Conservation (phyloP, 1,284 basidiomycete species). For the Cutaneotrichosporon cutaneum region DNA sequence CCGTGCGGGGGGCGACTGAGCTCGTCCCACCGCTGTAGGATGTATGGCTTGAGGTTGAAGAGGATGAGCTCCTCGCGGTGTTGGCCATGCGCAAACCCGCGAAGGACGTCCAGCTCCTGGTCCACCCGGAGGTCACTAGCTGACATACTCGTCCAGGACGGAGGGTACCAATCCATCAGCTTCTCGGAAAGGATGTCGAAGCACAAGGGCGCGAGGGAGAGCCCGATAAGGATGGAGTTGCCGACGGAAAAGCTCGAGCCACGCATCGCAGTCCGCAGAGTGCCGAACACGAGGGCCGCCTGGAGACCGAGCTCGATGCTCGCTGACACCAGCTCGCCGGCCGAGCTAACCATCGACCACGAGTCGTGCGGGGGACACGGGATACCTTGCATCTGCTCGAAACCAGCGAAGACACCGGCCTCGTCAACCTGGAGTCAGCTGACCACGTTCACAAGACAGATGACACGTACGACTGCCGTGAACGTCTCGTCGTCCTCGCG, state of each 20-base stretch:
- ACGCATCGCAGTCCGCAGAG: conserved; percentile 55
- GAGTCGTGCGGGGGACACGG: conserved; percentile 13
- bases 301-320: conserved; percentile 43
- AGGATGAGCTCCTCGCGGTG: conserved; percentile 69
- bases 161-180: not conserved
- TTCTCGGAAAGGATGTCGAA: not conserved
- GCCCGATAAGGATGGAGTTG: conserved; percentile 8
- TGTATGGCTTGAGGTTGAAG: conserved; percentile 77
- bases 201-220: conserved; percentile 15
- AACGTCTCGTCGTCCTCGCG: conserved; percentile 67
- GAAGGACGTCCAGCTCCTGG: conserved; percentile 51
- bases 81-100: conserved; percentile 68
- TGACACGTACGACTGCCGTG: conserved; percentile 59
- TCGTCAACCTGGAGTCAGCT: conserved; percentile 59
- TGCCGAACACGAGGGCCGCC: conserved; percentile 64
- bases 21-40: conserved; percentile 67
- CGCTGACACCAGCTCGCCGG: conserved; percentile 70
- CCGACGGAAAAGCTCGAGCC: not conserved
- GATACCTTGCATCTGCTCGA: conserved; percentile 17
- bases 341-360: conserved; percentile 56
- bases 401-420: conserved; percentile 56
- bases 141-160: too few species aligned
- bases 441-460: not conserved
- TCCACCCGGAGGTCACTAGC: not conserved
- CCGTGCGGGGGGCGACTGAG: not conserved